Evolutionary conservation across 441 rosid genomes (phyloP), one percentile per base, ranked within the genome.

Genomic region (Gossypium schwendimanii): DNA sequence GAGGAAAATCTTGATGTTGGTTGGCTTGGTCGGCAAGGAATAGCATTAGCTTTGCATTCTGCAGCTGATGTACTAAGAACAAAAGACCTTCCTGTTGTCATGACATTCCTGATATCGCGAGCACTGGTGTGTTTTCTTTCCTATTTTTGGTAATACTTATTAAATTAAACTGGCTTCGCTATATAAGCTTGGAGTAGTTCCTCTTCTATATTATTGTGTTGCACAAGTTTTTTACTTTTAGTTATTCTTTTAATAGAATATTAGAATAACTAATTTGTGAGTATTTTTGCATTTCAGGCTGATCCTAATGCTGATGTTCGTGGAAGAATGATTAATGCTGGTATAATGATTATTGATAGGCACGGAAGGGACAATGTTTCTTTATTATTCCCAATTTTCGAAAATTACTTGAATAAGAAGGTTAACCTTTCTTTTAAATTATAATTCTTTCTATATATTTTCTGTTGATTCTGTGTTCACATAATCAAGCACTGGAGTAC

Each of bases 291-390:
- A 36, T 64, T 84, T 79, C 89, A 94, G 99, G 99, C 97, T 76
- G 99, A 96, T 77, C 91, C 90, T 76, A 96, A 94, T 84, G 82
- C 87, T 41, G 99, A 96, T 91, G 98, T 96, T 85, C 93, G 98
- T 71, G 99, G 98, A 74, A 86, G 93, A 83, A 94, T 96, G 99
- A 90, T 94, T 62, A 87, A 92, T 89, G 98, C 97, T 79, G 98
- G 98, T 70, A 87, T 94, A 70, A 73, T 89, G 91, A 90, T 96
- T 76, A 92, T 96, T 73, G 98, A 96, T 81, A 92, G 84, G 87
- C 98, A 92, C 75, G 98, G 99, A 55, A 89, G 75, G 78, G 97
- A 91, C 33, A 96, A 96, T 70, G 98, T 96, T 74, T 84, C 98
- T 55, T 81, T 96, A 83, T 73, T 96, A 72, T 96, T 96, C 84